A percentile compares a stretch with the other conserved stretches of the same genome.
phyloP scores from a whole-genome alignment of 2,329 filamentous ascomycete species.

The Colletotrichum salicis region DNA sequence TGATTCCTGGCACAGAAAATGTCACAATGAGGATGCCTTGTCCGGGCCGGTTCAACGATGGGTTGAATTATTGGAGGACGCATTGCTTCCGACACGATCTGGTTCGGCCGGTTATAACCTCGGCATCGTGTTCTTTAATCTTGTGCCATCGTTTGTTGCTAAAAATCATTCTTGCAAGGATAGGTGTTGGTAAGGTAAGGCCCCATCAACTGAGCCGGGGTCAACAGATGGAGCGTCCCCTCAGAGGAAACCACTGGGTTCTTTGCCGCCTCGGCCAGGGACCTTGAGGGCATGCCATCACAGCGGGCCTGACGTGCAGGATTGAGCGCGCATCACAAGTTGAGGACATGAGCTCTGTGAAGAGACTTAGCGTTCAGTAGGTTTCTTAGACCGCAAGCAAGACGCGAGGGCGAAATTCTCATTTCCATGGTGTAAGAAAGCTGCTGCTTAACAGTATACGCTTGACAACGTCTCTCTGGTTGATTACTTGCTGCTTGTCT shows the following conservation, averaged over 20 bases:
- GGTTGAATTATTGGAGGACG: neutral
- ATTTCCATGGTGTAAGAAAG: neutral
- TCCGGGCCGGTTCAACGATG: neutral
- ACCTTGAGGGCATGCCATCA: neutral
- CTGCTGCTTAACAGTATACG: neutral
- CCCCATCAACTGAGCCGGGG: neutral
- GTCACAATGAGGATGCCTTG: neutral
- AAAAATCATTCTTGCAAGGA: neutral
- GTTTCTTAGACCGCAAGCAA: neutral
- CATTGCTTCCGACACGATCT: conserved; percentile 6
- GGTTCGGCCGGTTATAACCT: neutral
- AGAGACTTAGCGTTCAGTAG: neutral
- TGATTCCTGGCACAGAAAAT: neutral
- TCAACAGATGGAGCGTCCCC: neutral
- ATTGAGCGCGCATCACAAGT: neutral
- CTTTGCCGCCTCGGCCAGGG: conserved; percentile 2
- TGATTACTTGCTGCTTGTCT: neutral
- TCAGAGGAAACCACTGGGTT: neutral
- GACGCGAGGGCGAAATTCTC: neutral
- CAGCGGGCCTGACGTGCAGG: conserved; percentile 1
- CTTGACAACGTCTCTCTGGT: neutral
- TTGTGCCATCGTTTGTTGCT: neutral
- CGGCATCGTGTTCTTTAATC: neutral
- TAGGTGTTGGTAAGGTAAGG: neutral
- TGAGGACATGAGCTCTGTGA: neutral